Evolutionary conservation across 2,329 filamentous ascomycete species (phyloP), one percentile per base, ranked within the genome.

Genomic region (Pseudogymnoascus sp.): DNA sequence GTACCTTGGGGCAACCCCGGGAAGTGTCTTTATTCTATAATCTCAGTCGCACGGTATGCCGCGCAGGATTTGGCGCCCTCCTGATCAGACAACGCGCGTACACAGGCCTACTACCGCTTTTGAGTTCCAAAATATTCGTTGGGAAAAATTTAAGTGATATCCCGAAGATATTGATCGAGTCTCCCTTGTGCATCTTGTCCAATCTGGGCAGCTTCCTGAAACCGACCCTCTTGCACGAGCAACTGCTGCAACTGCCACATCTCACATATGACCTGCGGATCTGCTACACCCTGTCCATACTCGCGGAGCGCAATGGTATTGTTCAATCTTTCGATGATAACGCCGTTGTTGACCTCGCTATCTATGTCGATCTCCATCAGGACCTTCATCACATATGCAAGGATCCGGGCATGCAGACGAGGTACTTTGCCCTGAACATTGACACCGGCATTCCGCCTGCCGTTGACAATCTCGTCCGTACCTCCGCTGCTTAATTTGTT

Each of bases 181-280:
- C 58, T 22, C 33, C 30, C 11, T 36, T 60, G 38, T 38, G 23
- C 58, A 23, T 60, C 58, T 39, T 36, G 58, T 60, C 58, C 30
- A 22, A 60, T 25, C 38, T 39, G 33, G 19, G 19, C 33, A 25
- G 30, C 58, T 36, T 60, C 30, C 38, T 39, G 19, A 39, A 30
- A 7, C 38, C 38, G 23, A 23, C n/a, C 30, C 22, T 23, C 58
- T 23, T 35, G 22, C 12, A 39, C 38, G 16, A 60, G 66, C 35
- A 64, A 23, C 16, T 61, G 64, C 39, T 63, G 62, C 5, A 66
- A 62, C 22, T 62, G 63, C 64, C 66, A 66, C 61, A 67, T 58
- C 28, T 68, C 64, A 9, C 58, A 59, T 36, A 67, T 45, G 6
- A 67, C 58, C 33, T 62, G 63, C 45, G 66, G 65, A 38, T 65